Evolutionary conservation across 371 early-diverging fungal species (phyloP).

Genomic region (Mucor irregularis): DNA sequence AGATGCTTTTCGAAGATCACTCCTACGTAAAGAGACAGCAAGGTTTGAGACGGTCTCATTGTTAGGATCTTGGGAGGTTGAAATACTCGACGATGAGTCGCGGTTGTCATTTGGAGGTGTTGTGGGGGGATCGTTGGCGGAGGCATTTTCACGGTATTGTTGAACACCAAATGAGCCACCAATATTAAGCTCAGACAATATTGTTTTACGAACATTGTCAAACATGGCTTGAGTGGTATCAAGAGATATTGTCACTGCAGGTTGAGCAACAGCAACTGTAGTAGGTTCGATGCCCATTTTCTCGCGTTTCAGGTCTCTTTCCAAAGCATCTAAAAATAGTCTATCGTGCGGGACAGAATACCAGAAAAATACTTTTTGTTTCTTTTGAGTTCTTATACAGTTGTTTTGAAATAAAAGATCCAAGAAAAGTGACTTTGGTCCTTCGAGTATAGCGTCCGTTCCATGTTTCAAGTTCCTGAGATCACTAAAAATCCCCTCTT

Average conservation of each 20-base stretch:
- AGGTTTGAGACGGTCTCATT: slow-evolving; percentile 5
- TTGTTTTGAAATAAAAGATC: slow-evolving; percentile 80
- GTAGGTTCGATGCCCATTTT: slow-evolving; percentile 66
- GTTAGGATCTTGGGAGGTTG: no score
- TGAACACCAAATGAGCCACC: no score
- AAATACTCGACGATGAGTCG: no score
- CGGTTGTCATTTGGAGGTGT: no score
- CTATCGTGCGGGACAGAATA: slow-evolving; percentile 83
- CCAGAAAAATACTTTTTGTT: slow-evolving; percentile 90
- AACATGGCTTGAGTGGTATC: slow-evolving; percentile 47
- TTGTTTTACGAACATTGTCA: slow-evolving; percentile 39
- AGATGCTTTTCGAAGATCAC: slow-evolving; percentile 26
- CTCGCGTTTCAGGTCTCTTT: slow-evolving; percentile 91
- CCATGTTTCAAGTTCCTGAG: slow-evolving; percentile 85
- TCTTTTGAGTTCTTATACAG: slow-evolving; percentile 89
- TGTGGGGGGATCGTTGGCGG: no score
- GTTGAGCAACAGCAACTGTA: slow-evolving; percentile 46
- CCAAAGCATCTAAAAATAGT: slow-evolving; percentile 82
- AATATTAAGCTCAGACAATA: slow-evolving; percentile 32
- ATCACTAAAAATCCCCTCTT: slow-evolving; percentile 87
- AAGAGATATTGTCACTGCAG: slow-evolving; percentile 35
- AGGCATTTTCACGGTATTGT: no score
- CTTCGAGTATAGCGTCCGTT: slow-evolving; percentile 79
- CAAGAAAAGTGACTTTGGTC: slow-evolving; percentile 74
- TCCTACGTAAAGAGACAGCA: slow-evolving; percentile 6